Evolutionary conservation across 1,284 basidiomycete genomes (phyloP).

Genomic region (Sparassis latifolia): DNA sequence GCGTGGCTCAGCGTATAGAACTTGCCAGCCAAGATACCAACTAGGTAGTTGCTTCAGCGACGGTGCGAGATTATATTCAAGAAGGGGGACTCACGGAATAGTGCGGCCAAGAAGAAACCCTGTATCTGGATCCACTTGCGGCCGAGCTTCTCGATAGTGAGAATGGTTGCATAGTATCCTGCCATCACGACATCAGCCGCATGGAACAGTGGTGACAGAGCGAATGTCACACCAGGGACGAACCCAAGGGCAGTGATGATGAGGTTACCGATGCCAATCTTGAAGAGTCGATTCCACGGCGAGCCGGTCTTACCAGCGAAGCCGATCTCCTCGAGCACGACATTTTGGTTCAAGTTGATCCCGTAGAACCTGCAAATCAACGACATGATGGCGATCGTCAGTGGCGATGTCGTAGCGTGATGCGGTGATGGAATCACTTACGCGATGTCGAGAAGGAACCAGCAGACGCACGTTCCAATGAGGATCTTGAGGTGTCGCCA

Average conservation of each 20-base stretch:
- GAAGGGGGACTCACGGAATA: conserved; percentile 47
- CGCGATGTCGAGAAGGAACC: conserved; percentile 54
- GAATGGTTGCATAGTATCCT: conserved; percentile 65
- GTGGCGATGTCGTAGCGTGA: neutral
- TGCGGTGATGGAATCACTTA: conserved; percentile 17
- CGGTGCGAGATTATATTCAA: neutral
- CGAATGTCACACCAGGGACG: conserved; percentile 48
- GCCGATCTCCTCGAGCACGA: conserved; percentile 64
- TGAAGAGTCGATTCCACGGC: conserved; percentile 59
- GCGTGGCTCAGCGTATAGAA: conserved; percentile 57
- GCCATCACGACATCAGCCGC: conserved; percentile 12
- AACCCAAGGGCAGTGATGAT: conserved; percentile 70
- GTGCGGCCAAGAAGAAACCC: conserved; percentile 67
- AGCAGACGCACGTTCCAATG: conserved; percentile 45
- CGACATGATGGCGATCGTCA: neutral
- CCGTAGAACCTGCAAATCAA: conserved; percentile 53
- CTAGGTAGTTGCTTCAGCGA: conserved; percentile 23
- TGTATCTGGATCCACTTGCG: conserved; percentile 74
- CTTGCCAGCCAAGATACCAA: conserved; percentile 59
- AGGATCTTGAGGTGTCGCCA: conserved; percentile 51
- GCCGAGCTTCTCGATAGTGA: conserved; percentile 68
- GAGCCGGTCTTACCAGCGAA: conserved; percentile 51
- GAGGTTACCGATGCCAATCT: conserved; percentile 58
- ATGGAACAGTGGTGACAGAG: conserved; percentile 6
- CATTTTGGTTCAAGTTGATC: conserved; percentile 74